Evolutionary conservation across 2,329 filamentous ascomycete genomes (phyloP), one percentile per base, ranked within the genome.

Genomic region (Trichoderma pleuroti): DNA sequence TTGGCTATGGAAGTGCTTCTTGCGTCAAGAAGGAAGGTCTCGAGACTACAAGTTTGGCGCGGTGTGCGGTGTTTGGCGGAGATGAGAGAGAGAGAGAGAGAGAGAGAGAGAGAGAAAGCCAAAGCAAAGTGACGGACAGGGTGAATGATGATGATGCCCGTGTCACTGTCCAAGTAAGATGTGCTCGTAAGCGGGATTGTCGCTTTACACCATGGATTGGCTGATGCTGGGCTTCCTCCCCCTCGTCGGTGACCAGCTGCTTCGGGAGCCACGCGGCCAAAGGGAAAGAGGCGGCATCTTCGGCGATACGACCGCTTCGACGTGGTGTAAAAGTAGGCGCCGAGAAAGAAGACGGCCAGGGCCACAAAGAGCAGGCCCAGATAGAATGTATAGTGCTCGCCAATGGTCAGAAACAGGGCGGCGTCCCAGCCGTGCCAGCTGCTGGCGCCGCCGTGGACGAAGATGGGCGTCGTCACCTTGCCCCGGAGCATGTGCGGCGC

Each of bases 401-500:
- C 72, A 64, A 75, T 75, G 24, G 57, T 69, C 14, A 76, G 42
- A 34, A 76, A 71, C 28, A 74, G 24, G 5, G 73, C 74, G 2
- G 75, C 75, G 24, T 76, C 75, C 75, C 74, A 76, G 52, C 75
- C 73, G 67, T 76, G 75, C 74, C 75, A 76, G 64, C 74, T 76
- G 71, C 74, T 76, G 39, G 75, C 73, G 6, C 75, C 75, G 21
- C 71, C 74, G 39, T 76, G 74, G 11, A 74, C 71, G 68, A 76
- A 75, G 21, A 76, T 71, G 24, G 74, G 75, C 16, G 74, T 76
- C 4, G 70, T 67, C 36, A 74, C 70, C 63, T 73, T 73, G 70
- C 75, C 75, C 18, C 74, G 73, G 11, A 75, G 71, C 75, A 76
- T 76, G 67, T 76, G 74, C 14, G 74, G 74, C 12, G 62, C 71